Base-by-base conservation (phyloP, 2,329 filamentous ascomycete genomes). In the Xenosphaeropsis pyriputrescens region DNA sequence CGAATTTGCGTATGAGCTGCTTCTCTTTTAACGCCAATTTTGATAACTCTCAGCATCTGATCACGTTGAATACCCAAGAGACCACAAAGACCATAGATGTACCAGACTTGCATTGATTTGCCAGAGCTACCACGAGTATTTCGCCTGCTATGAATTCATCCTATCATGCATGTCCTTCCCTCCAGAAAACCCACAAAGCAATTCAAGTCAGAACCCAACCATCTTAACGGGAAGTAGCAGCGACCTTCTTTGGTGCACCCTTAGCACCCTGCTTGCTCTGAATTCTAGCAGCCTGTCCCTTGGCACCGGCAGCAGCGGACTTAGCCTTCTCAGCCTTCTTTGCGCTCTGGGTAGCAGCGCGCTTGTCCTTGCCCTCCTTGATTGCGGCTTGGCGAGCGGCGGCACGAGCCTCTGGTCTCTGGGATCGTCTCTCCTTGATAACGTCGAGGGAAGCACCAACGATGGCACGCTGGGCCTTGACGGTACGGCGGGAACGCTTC, bases 261-360 rank as follows among this genome's bases (percentile, higher is more conserved):
- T 93, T 94, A 51, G 85, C 80, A 59, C 85, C 86, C 76, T 94
- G 85, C 84, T 98, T 98, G 79, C 85, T 88, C 64, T 80, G 71
- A 63, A 93, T 84, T 65, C 83, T 79, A 57, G 67, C 64, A 52
- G 74, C 71, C 70, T 86, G 75, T 60, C 85, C 88, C 70, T 84
- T 81, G 61, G 79, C 68, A 52, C 79, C 74, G 45, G 53, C 57
- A 52, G 81, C 75, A 50, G 88, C 88, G 58, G 56, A 72, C 84
- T 96, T 96, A 57, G 91, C 91, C 85, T 98, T 98, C 70, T 96
- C 88, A 43, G 85, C 83, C 84, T 96, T 98, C 85, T 96, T 98
- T 65, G 77, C 79, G 63, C 77, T 83, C 67, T 85, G 79, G 46
- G 77, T 74, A 47, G 78, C 86, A 51, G 79, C 70, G 75, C 93